Conservation (phyloP, 2,329 filamentous ascomycete species). For the Metarhizium anisopliae region DNA sequence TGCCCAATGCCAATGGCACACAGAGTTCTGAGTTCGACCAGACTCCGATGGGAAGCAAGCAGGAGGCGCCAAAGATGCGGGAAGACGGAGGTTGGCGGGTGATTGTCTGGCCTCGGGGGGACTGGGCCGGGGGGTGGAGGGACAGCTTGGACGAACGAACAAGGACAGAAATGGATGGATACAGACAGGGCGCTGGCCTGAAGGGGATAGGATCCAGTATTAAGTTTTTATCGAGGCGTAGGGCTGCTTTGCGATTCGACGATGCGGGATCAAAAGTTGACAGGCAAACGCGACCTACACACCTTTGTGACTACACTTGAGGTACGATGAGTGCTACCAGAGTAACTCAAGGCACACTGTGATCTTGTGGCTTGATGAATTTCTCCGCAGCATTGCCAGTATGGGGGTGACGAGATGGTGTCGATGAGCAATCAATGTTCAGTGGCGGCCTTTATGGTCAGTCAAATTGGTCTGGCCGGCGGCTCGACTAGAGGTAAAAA, state of each 20-base stretch:
- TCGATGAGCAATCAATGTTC: not conserved
- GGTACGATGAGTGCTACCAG: not conserved
- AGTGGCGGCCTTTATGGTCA: not conserved
- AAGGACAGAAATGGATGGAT: constrained; percentile 4
- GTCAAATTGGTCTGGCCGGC: not conserved
- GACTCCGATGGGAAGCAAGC: not conserved
- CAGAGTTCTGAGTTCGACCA: not conserved
- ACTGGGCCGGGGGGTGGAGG: not conserved
- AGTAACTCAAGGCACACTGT: not conserved
- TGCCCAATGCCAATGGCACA: not conserved
- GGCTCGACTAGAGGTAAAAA: not conserved
- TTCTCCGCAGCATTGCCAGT: not conserved
- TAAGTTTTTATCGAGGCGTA: constrained; percentile 6
- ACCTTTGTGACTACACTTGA: not conserved
- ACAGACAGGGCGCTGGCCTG: constrained; percentile 3
- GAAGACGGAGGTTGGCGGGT: constrained; percentile 1
- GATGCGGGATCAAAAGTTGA: not conserved
- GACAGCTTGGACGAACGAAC: not conserved
- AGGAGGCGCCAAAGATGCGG: constrained; percentile 1
- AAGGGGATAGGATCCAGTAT: constrained; percentile 8
- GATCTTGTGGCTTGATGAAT: not conserved
- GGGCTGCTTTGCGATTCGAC: constrained; percentile 5
- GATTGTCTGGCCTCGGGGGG: not conserved
- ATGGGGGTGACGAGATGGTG: not conserved
- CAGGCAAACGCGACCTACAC: not conserved